Evolutionary conservation across 805 yeast species (phyloP).

Genomic region (Metschnikowia santaceciliae): DNA sequence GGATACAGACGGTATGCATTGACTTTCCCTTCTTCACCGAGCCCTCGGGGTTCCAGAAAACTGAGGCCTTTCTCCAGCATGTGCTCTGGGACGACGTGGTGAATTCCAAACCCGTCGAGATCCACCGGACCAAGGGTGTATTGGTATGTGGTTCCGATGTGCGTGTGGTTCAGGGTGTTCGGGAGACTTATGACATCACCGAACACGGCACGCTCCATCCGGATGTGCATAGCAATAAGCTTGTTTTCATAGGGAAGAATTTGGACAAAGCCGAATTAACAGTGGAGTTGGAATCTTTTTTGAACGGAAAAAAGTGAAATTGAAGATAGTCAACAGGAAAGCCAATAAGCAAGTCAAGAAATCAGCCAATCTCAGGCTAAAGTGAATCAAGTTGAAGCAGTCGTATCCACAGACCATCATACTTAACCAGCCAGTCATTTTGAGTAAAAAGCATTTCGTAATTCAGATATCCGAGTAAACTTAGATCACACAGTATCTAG

Average conservation of each 20-base stretch:
- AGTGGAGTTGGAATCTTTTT: slow-evolving; percentile 22
- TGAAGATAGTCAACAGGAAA: no score
- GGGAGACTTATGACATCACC: slow-evolving; percentile 84
- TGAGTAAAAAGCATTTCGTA: no score
- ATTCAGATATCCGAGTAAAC: no score
- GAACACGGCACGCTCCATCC: slow-evolving; percentile 39
- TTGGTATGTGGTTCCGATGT: slow-evolving; percentile 41
- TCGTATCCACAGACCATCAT: no score
- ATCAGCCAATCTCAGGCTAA: no score
- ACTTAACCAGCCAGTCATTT: no score
- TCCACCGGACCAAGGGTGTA: slow-evolving; percentile 82
- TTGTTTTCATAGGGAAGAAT: slow-evolving; percentile 75
- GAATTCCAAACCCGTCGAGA: slow-evolving; percentile 48
- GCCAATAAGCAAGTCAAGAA: no score
- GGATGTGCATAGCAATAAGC: slow-evolving; percentile 44
- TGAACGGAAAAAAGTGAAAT: background rate
- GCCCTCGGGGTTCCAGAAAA: slow-evolving; percentile 34
- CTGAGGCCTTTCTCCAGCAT: slow-evolving; percentile 65
- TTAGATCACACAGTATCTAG: no score
- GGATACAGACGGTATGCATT: slow-evolving; percentile 33
- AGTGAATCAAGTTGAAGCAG: no score
- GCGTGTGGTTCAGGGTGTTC: slow-evolving; percentile 82
- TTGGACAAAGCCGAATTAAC: slow-evolving; percentile 36
- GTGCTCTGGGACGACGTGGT: slow-evolving; percentile 68
- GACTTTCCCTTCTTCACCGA: slow-evolving; percentile 43